Evolutionary conservation across 2,329 filamentous ascomycete genomes (phyloP), one percentile per base, ranked within the genome.

Genomic region (Talaromyces rugulosus): DNA sequence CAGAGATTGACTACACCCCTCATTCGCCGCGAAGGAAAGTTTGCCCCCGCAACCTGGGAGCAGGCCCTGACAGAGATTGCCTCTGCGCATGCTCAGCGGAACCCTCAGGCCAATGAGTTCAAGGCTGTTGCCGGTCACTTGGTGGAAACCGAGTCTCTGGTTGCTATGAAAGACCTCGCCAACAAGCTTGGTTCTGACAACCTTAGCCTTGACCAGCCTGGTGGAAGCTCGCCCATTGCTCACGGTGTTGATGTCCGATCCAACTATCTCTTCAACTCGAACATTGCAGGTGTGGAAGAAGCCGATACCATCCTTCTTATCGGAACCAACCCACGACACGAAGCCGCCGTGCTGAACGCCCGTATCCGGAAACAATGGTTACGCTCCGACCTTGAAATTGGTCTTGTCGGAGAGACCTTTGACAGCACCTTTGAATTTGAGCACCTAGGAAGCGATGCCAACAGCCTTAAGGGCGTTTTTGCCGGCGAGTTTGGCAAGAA

Each of bases 291-390:
- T 72, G 90, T 98, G 42, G 95, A 99, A 79, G 91, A 96, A 73
- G 92, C 94, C 18, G 95, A 98, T 78, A 87, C 85, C 69, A 91
- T 99, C 63, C 88, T 99, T 59, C 87, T 99, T 63, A 86, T 99
- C 66, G 95, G 94, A 68, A 97, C 91, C 75, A 99, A 99, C 82
- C 90, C 95, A 47, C 88, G 95, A 68, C 92, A 96, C 74, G 95
- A 99, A 80, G 95, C 95, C 64, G 92, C 95, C 61, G 92, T 95
- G 55, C 85, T 99, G 52, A 99, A 99, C 73, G 93, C 94, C 66
- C 91, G 95, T 68, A 99, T 99, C 74, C 87, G 95, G 72, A 99
- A 99, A 83, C 93, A 97, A 78, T 99, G 94, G 90, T 83, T 99
- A 69, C 89, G 93, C 69, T 97, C 95, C 40, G 93, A 98, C 69